These are phyloP conservation scores for Coleophoma eucalyptorum DNA, from an alignment of 2,329 filamentous ascomycete species.

Conservation along the genomic window DNA sequence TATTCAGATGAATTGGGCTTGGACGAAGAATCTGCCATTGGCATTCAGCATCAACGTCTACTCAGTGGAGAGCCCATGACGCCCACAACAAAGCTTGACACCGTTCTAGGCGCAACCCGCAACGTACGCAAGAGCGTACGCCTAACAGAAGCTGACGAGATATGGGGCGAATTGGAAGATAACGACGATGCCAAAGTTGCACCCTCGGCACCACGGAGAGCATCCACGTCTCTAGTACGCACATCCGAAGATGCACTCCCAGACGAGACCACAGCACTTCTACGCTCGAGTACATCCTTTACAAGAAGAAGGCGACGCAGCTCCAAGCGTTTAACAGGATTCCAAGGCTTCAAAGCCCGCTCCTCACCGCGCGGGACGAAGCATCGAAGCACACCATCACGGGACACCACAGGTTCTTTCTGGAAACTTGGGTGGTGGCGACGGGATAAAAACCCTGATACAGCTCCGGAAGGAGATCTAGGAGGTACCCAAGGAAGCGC, in stretches of 20 bases:
- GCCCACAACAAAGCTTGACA: constrained; percentile 24
- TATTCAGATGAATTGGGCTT: constrained; percentile 45
- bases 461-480: not conserved
- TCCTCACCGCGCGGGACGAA: constrained; percentile 13
- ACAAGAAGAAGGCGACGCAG: constrained; percentile 33
- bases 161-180: constrained; percentile 86
- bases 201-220: constrained; percentile 8
- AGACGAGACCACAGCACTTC: constrained; percentile 20
- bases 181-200: constrained; percentile 39
- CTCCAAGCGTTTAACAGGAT: constrained; percentile 53
- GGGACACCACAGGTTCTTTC: constrained; percentile 48
- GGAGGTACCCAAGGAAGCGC: not conserved
- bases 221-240: constrained; percentile 7
- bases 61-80: constrained; percentile 24
- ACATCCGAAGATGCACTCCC: constrained; percentile 1
- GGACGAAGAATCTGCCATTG: constrained; percentile 27
- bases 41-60: constrained; percentile 22
- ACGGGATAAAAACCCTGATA: constrained; percentile 11
- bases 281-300: constrained; percentile 14
- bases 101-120: constrained; percentile 22
- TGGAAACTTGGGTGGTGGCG: constrained; percentile 54
- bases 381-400: constrained; percentile 34
- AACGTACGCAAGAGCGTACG: constrained; percentile 22
- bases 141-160: constrained; percentile 66
- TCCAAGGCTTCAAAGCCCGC: constrained; percentile 56